Evolutionary conservation across 202 grass and related monocot species (phyloP).

Genomic region (Hordeum pubiflorum): DNA sequence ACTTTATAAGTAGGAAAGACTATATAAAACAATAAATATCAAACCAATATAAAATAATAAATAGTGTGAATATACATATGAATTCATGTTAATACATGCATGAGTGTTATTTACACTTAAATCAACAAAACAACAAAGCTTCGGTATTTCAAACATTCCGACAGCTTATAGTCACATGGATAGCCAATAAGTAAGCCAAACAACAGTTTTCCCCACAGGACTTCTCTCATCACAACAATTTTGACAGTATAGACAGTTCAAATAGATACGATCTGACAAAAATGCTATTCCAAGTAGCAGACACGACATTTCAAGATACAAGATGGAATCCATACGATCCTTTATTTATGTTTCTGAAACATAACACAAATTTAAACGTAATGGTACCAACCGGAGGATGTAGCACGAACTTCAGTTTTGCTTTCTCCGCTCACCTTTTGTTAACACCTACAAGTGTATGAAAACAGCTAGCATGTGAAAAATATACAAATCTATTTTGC

Average conservation of each 20-base stretch:
- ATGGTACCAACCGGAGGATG: background rate
- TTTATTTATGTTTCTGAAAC: no score
- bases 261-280: background rate
- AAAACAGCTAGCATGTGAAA: background rate
- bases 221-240: background rate
- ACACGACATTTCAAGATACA: no score
- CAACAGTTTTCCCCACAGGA: background rate
- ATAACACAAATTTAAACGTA: no score
- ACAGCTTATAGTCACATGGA: background rate
- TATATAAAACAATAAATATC: background rate
- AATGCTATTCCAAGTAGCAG: no score
- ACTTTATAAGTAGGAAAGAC: no score
- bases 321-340: no score
- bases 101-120: background rate
- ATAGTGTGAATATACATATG: background rate
- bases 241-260: background rate
- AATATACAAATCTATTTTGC: background rate
- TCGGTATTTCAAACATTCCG: background rate
- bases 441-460: background rate
- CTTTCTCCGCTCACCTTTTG: background rate
- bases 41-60: background rate
- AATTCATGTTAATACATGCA: background rate
- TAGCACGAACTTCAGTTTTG: background rate
- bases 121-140: background rate
- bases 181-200: background rate